These are phyloP conservation scores for Bacterosira constricta DNA, from an alignment of 108 stramenopile species.

Conservation along the genomic window DNA sequence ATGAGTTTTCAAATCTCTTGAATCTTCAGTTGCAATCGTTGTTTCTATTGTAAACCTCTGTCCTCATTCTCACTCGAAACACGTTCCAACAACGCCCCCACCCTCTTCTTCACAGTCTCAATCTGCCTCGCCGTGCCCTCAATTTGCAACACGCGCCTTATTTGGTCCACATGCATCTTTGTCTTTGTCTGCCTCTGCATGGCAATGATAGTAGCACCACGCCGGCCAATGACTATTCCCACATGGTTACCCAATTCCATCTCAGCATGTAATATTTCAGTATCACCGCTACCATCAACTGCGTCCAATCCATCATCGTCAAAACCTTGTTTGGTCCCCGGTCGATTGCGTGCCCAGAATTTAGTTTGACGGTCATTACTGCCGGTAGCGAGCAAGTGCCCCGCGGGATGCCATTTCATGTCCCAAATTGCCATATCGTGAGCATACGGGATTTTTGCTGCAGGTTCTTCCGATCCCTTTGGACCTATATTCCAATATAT, in stretches of 20 bases:
- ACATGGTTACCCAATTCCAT: slow-evolving; percentile 91
- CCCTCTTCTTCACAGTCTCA: slow-evolving; percentile 81
- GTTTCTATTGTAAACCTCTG: slow-evolving; percentile 1
- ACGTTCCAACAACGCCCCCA: slow-evolving; percentile 80
- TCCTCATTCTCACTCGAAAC: slow-evolving; percentile 59
- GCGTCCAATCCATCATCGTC: slow-evolving; percentile 62
- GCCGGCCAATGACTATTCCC: slow-evolving; percentile 88
- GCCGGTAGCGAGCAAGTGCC: slow-evolving; percentile 91
- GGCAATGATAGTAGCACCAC: slow-evolving; percentile 89
- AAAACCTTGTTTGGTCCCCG: slow-evolving; percentile 76
- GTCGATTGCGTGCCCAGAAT: slow-evolving; percentile 93
- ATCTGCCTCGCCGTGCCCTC: slow-evolving; percentile 89
- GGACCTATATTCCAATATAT: slow-evolving; percentile 91
- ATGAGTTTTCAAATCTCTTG: no score
- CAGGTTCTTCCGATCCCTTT: slow-evolving; percentile 85
- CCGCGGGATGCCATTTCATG: slow-evolving; percentile 96
- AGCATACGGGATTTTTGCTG: slow-evolving; percentile 82
- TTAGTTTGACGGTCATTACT: slow-evolving; percentile 92
- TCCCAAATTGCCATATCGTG: slow-evolving; percentile 98
- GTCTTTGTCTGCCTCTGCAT: slow-evolving; percentile 90
- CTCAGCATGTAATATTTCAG: slow-evolving; percentile 77
- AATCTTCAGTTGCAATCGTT: no score
- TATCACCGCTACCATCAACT: slow-evolving; percentile 33
- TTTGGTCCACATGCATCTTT: slow-evolving; percentile 92
- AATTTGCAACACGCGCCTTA: slow-evolving; percentile 79